Evolutionary conservation across 805 yeast genomes (phyloP), one percentile per base, ranked within the genome.

Genomic region (Metschnikowia rubicola): DNA sequence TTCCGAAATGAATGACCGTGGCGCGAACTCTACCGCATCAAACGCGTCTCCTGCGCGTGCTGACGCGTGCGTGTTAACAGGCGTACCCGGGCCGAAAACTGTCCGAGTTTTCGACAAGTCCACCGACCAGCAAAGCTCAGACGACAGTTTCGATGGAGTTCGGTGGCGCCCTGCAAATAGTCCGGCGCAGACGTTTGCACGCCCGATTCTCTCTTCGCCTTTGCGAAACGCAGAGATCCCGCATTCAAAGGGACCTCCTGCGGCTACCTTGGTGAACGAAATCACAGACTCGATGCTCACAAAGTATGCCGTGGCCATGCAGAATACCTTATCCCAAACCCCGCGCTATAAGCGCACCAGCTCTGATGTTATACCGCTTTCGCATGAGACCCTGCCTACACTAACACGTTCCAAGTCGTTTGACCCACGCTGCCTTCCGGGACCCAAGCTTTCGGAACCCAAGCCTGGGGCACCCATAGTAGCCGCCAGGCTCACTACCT

Each of bases 61-160:
- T 28, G 50, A 41, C 44, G 48, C 48, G 45, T 41, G 13, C 8
- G 10, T 15, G 29, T 33, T 6, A 12, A 19, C 37, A 15, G 29
- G 41, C 10, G 10, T 36, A 11, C 12, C 31, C 10, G 30, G 28
- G 10, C 11, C 34, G 2, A 28, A 32, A 7, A n/a, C 17, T 5
- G n/a, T 13, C 15, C 39, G 37, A n/a, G 19, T 35, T 8, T 41
- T 41, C 19, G 53, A 50, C 39, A 41, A 43, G 31, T 48, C 58
- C 28, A 36, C 44, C 26, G 66, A 63, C 15, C 60, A 55, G 26
- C 73, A 67, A 44, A 65, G 71, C 46, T 70, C 75, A 0, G 77
- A 72, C 45, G 76, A 72, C 42, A 69, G 73, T 46, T 71, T 68
- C 49, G 77, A 72, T 37, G 75, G 76, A 1, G 62, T 72, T 30